Evolutionary conservation across 2,329 filamentous ascomycete species (phyloP).

Genomic region (Penicillium nordicum): DNA sequence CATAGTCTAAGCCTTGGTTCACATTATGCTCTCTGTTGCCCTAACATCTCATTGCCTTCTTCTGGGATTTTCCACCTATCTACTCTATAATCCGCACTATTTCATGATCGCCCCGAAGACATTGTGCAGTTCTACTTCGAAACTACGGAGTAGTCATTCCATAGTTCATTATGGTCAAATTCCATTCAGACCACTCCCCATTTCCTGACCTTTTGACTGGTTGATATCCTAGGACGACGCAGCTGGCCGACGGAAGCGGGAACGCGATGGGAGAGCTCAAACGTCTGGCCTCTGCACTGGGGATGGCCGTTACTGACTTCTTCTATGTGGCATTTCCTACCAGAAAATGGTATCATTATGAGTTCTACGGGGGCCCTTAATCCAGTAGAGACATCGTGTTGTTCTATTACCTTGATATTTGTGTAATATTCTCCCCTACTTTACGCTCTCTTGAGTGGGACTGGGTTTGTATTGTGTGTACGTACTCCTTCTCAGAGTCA

Average conservation of each 20-base stretch:
- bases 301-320: slow-evolving; percentile 1
- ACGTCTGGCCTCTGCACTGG: slow-evolving; percentile 5
- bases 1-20: fast-evolving
- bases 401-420: background rate
- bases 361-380: too few species aligned
- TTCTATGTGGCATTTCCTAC: background rate
- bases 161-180: background rate
- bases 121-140: slow-evolving; percentile 35
- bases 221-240: slow-evolving; percentile 21
- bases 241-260: slow-evolving; percentile 25
- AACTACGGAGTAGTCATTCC: slow-evolving; percentile 29
- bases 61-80: background rate
- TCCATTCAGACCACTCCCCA: slow-evolving; percentile 25
- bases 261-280: slow-evolving; percentile 19
- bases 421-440: background rate
- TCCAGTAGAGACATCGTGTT: background rate
- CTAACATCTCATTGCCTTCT: background rate
- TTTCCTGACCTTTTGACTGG: slow-evolving; percentile 37
- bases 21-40: background rate
- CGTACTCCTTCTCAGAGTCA: background rate
- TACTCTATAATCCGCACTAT: background rate
- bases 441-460: too few species aligned
- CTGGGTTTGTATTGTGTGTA: too few species aligned
- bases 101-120: slow-evolving; percentile 26
- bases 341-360: too few species aligned